Evolutionary conservation across 495 filamentous ascomycete genomes (phyloP), one percentile per base, ranked within the genome.

Genomic region (Viridothelium virens): DNA sequence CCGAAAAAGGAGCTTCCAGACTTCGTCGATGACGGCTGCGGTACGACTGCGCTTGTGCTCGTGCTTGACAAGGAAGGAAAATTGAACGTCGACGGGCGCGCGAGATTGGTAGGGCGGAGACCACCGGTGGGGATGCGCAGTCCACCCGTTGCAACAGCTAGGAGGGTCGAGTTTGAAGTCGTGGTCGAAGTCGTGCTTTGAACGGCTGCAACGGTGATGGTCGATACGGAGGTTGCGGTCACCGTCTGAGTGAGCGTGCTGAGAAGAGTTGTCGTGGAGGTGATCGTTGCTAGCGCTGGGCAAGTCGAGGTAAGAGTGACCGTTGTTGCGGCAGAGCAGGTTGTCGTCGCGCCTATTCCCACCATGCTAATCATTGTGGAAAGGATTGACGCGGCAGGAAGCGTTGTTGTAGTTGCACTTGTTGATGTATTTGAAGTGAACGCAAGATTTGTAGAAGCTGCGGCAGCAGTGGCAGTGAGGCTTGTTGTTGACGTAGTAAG

Each of bases 191-290:
- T 11, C 18, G 48, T 53, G 14, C 7, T 44, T 7, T 7, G 41
- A 7, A 14, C 41, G 41, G 41, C 41, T 44, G 6, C 7, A 44
- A 14, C 41, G 41, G 48, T 53, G 10, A 53, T 5, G 48, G 18
- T 14, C 9, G 48, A 53, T 53, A 53, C 18, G 16, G 48, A 53
- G 48, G 48, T 53, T 18, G 48, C 48, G 9, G 48, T 53, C 48
- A 53, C 48, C 11, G 48, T 53, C n/a, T 53, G 48, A 53, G 48
- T 53, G 48, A 53, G 11, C 12, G 48, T 53, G 48, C 48, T 53
- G 10, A 53, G 48, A 25, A 53, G 48, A 18, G 48, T 53, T n/a
- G 48, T 14, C 5, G 16, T 53, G 12, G 48, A 53, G 16, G 48
- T 53, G 18, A 53, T 18, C 48, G 48, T 53, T 53, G 48, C n/a